Percentiles rank a stretch among this genome's conserved stretches.
Conservation (phyloP, 306 rosid species). For the Comarum palustre region DNA sequence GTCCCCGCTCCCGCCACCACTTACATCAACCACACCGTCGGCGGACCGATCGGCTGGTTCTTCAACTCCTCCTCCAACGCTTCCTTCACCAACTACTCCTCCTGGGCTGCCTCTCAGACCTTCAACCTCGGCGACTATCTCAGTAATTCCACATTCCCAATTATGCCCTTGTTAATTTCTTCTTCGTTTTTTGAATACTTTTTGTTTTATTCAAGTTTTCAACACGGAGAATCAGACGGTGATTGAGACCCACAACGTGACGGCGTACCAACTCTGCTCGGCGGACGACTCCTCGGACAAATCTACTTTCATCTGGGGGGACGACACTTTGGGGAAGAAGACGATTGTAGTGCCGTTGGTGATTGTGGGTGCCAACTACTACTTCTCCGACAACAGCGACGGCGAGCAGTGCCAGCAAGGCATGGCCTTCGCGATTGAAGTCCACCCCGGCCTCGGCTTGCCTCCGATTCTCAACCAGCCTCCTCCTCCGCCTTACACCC, state of each 20-base stretch:
- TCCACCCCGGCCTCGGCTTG: constrained; percentile 63
- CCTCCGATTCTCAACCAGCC: constrained; percentile 86
- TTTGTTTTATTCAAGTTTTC: constrained; percentile 49
- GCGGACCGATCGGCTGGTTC: constrained; percentile 68
- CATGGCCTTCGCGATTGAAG: constrained; percentile 65
- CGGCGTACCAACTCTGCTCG: constrained; percentile 52
- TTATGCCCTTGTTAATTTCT: background rate
- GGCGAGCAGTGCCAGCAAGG: constrained; percentile 67
- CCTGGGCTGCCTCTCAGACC: constrained; percentile 67
- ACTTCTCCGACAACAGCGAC: constrained; percentile 59
- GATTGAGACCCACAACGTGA: constrained; percentile 67
- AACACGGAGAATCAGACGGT: constrained; percentile 68
- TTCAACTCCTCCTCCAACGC: constrained; percentile 63
- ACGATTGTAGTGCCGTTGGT: constrained; percentile 57
- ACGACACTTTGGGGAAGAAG: constrained; percentile 32
- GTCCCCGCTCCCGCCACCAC: constrained; percentile 30
- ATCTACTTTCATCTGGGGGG: constrained; percentile 45
- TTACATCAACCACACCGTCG: constrained; percentile 77
- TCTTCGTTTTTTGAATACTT: background rate
- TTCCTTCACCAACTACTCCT: constrained; percentile 65
- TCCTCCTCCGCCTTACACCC: constrained; percentile 75
- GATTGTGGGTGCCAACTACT: constrained; percentile 53
- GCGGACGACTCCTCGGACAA: constrained; percentile 47
- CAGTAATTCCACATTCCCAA: constrained; percentile 32
- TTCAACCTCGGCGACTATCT: constrained; percentile 85